Evolutionary conservation across 2,329 filamentous ascomycete species (phyloP).

Genomic region (Trichoderma semiorbis): DNA sequence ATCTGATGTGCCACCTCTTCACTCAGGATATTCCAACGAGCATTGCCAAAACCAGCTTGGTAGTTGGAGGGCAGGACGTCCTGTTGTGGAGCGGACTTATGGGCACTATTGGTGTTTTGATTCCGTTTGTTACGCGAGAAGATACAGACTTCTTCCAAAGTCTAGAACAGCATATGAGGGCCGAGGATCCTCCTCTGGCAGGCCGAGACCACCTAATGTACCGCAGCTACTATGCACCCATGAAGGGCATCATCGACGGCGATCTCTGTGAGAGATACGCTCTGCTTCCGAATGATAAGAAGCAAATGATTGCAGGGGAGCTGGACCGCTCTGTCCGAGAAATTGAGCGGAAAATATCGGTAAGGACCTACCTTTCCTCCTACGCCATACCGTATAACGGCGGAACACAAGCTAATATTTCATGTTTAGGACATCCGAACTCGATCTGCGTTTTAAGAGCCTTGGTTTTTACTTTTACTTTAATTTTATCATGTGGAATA

Average conservation of each 20-base stretch:
- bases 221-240: constrained; percentile 89
- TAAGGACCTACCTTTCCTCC: constrained; percentile 32
- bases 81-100: constrained; percentile 92
- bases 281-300: constrained; percentile 79
- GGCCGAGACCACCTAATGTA: constrained; percentile 96
- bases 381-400: background rate
- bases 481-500: constrained; percentile 26
- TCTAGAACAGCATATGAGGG: constrained; percentile 81
- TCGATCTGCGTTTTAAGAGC: constrained; percentile 53
- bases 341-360: constrained; percentile 92
- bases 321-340: constrained; percentile 86
- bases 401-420: background rate
- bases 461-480: constrained; percentile 6
- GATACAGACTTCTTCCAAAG: constrained; percentile 98
- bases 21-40: constrained; percentile 89
- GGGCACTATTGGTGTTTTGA: constrained; percentile 87
- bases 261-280: constrained; percentile 93
- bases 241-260: constrained; percentile 95
- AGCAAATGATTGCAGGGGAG: constrained; percentile 91
- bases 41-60: constrained; percentile 82
- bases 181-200: constrained; percentile 81
- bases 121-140: constrained; percentile 87
- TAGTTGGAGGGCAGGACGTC: constrained; percentile 87
- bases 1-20: constrained; percentile 84
- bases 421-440: constrained; percentile 52